Base-by-base conservation (phyloP, 2,329 filamentous ascomycete species). In the Fusarium nelsonii region DNA sequence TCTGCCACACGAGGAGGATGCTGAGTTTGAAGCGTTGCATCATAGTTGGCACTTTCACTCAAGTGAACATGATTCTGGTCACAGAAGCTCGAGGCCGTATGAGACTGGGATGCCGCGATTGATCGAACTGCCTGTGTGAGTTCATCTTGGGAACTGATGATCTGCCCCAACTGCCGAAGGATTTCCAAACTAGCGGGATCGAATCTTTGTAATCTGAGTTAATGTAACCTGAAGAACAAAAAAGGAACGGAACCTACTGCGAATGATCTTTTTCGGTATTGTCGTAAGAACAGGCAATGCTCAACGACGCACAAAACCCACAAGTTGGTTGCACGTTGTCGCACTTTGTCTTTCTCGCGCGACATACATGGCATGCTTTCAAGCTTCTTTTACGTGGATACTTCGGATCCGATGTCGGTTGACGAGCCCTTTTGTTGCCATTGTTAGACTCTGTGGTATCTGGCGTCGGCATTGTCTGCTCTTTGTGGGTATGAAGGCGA, bases 171-270 rank as follows among this genome's bases (percentile, higher is more conserved):
- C 36, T 75, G 73, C 16, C 71, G 60, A 12, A 80, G 59, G 15
- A 80, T 80, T 43, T 76, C 77, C 5, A 80, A 55, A 32, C 75
- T 80, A n/a, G 78, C 78, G 23, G 77, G 72, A 44, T 80, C 78
- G 34, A 78, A 80, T 36, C 78, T 79, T n/a, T 7, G 28, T 4
- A 8, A 1, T 7, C 10, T 3, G 2, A 4, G 16, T 67, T 3
- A 67, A 43, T 6, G 44, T 2, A 6, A 3, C 9, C 4, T 2
- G 3, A 8, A 6, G 7, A 20, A 4, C 1, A 8, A 32, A 41
- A n/a, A 7, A 45, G 2, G 8, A 9, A 10, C 37, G 11, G 28
- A 12, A 67, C 71, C 34, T 9, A 75, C 75, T 73, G 65, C 15
- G 75, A 77, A 51, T 73, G 73, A 23, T 76, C 74, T 18, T 71